A percentile compares a stretch with the other conserved stretches of the same genome.
Evolutionary conservation across 192 early-diverging fungal genomes (phyloP).

Genomic region (Podila clonocystis): DNA sequence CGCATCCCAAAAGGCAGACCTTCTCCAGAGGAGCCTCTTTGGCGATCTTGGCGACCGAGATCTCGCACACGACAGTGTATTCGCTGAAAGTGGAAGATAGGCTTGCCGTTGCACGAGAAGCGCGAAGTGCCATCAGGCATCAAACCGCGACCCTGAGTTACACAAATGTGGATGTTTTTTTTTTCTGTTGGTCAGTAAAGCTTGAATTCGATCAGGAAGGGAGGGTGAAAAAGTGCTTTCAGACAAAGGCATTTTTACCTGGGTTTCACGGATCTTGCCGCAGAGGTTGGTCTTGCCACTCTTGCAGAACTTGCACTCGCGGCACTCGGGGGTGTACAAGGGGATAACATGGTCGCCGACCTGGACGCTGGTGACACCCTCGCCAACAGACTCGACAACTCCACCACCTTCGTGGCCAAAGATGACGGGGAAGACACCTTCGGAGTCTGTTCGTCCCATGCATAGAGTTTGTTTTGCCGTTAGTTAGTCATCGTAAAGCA

Average conservation of each 20-base stretch:
- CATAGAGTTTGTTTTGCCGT: not conserved
- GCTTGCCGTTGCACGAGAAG: slow-evolving; percentile 91
- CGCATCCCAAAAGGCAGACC: slow-evolving; percentile 94
- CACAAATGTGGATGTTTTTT: not conserved
- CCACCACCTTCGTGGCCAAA: slow-evolving; percentile 97
- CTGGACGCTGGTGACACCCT: slow-evolving; percentile 89
- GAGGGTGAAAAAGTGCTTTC: not conserved
- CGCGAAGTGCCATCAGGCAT: slow-evolving; percentile 96
- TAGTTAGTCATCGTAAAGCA: not conserved
- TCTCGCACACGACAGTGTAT: slow-evolving; percentile 93
- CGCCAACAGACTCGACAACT: slow-evolving; percentile 96
- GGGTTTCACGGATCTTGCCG: slow-evolving; percentile 88
- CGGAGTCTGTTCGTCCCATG: slow-evolving; percentile 62
- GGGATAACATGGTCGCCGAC: slow-evolving; percentile 98
- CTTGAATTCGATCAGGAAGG: not conserved
- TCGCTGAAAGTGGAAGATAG: slow-evolving; percentile 94
- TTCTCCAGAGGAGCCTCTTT: slow-evolving; percentile 82
- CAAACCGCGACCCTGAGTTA: slow-evolving; percentile 76
- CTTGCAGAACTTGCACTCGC: slow-evolving; percentile 97
- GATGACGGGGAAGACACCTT: slow-evolving; percentile 86
- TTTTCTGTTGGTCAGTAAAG: not conserved
- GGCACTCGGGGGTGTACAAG: slow-evolving; percentile 90
- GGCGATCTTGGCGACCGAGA: slow-evolving; percentile 91
- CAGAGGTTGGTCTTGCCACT: slow-evolving; percentile 98
- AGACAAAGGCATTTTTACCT: slow-evolving; percentile 52